These are phyloP conservation scores for Penicillium taxi DNA, from an alignment of 495 filamentous ascomycete species.

Conservation along the genomic window DNA sequence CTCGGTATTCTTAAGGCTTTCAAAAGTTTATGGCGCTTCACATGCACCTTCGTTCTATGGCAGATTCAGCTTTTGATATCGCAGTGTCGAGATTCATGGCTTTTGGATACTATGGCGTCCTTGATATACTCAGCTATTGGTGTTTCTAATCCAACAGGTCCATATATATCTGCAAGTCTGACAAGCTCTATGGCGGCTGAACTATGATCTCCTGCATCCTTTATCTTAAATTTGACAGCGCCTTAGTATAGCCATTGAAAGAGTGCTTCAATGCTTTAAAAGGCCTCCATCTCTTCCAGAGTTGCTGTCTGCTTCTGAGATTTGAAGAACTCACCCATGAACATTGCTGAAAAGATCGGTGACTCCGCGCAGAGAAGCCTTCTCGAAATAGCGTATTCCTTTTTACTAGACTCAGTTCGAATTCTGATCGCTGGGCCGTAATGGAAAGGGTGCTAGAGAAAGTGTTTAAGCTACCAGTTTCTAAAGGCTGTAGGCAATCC, in stretches of 20 bases:
- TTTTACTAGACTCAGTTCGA: constrained; percentile 2
- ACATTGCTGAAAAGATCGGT: constrained; percentile 18
- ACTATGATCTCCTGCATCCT: constrained; percentile 9
- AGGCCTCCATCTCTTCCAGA: constrained; percentile 18
- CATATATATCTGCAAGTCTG: constrained; percentile 22
- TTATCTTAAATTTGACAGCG: constrained; percentile 11
- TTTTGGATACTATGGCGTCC: constrained; percentile 9
- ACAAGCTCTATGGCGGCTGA: constrained; percentile 20
- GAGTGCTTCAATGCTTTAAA: constrained; percentile 18
- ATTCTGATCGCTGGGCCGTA: constrained; percentile 2
- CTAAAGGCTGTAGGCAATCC: no score
- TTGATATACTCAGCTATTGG: constrained; percentile 16
- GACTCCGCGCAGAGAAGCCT: constrained; percentile 21
- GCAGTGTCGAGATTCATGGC: no score
- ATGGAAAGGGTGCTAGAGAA: constrained; percentile 7
- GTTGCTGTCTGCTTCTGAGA: constrained; percentile 9
- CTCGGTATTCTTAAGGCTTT: no score
- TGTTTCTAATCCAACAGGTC: constrained; percentile 15
- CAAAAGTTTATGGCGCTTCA: no score
- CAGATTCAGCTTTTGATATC: no score
- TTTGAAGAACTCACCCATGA: constrained; percentile 17
- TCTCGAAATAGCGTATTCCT: constrained; percentile 20
- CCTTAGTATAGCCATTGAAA: constrained; percentile 24
- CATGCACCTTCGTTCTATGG: no score
- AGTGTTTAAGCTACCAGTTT: no score